phyloP scores from a whole-genome alignment of 2,329 filamentous ascomycete genomes.

The Aspergillus amoenus region DNA sequence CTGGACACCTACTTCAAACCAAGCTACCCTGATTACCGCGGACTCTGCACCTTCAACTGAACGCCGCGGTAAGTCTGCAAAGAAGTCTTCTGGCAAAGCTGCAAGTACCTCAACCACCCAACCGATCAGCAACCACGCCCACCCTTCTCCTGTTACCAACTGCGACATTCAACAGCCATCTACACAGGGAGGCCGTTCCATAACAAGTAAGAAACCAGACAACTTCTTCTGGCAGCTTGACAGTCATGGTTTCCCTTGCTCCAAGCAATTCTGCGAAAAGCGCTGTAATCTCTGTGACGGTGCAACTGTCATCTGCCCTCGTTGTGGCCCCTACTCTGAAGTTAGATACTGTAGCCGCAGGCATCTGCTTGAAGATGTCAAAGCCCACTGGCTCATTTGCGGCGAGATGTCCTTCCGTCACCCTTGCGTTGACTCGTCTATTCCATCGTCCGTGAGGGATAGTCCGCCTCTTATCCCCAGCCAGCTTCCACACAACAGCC shows the following conservation, averaged over 20 bases:
- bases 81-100: not conserved
- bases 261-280: constrained; percentile 25
- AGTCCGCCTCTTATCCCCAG: constrained; percentile 29
- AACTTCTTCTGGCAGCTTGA: constrained; percentile 45
- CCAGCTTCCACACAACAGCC: constrained; percentile 28
- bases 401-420: constrained; percentile 21
- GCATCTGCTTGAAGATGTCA: constrained; percentile 36
- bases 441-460: constrained; percentile 20
- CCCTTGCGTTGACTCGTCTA: constrained; percentile 19
- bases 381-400: constrained; percentile 36
- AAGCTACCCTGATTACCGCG: constrained; percentile 11
- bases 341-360: constrained; percentile 40
- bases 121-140: not conserved
- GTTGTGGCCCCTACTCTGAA: constrained; percentile 40
- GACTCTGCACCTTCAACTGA: constrained; percentile 2
- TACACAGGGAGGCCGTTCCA: not conserved
- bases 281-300: constrained; percentile 33
- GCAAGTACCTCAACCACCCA: not conserved
- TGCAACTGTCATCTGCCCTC: constrained; percentile 36
- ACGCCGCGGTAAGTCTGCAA: not conserved
- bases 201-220: constrained; percentile 15
- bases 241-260: constrained; percentile 49
- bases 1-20: constrained; percentile 2
- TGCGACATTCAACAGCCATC: not conserved
- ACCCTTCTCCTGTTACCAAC: not conserved